These are phyloP conservation scores for Saccharomyces cerevisiae DNA, from an alignment of 805 yeast species.

Conservation along the genomic window DNA sequence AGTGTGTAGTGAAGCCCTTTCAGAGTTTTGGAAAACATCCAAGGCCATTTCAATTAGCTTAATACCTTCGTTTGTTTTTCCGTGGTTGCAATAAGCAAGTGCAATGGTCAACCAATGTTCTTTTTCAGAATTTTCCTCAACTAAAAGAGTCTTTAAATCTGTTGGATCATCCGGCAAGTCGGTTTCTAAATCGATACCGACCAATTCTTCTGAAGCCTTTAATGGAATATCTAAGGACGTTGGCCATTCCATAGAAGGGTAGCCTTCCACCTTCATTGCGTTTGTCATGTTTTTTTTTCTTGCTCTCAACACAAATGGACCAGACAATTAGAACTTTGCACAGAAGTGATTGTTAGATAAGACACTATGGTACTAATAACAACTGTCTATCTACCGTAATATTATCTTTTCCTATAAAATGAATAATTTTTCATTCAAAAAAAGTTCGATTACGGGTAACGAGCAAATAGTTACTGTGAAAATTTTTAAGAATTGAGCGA, in stretches of 20 bases:
- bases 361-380: not conserved
- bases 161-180: constrained; percentile 87
- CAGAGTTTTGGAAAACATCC: constrained; percentile 27
- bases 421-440: not conserved
- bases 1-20: constrained; percentile 47
- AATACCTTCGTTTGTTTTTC: constrained; percentile 51
- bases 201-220: constrained; percentile 70
- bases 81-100: constrained; percentile 62
- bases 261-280: constrained; percentile 8
- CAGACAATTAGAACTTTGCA: not conserved
- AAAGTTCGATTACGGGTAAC: not conserved
- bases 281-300: not conserved
- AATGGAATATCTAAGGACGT: constrained; percentile 53
- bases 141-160: constrained; percentile 69
- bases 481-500: not conserved
- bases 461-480: not conserved
- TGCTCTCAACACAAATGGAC: not conserved
- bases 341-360: not conserved
- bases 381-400: not conserved
- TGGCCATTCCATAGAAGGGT: constrained; percentile 29
- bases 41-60: constrained; percentile 58
- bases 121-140: constrained; percentile 67
- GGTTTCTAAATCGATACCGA: constrained; percentile 67
- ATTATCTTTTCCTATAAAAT: not conserved
- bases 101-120: constrained; percentile 84